Percentiles rank a stretch among this genome's conserved stretches.
Conservation (phyloP, 345 rosid species). For the Salix suchowensis region DNA sequence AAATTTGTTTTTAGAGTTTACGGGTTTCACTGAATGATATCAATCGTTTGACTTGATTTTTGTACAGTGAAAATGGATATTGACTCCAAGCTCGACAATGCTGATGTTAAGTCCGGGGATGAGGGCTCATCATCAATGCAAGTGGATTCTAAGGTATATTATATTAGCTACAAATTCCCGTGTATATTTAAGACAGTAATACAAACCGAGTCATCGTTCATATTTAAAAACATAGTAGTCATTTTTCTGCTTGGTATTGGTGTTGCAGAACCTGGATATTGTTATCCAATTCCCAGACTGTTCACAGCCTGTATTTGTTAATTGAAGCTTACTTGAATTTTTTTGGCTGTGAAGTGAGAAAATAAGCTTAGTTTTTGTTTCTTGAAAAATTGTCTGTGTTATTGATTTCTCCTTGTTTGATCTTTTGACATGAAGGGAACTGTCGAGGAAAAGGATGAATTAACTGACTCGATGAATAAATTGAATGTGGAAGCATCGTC, state of each 20-base stretch:
- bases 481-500: slow-evolving; percentile 35
- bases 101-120: slow-evolving; percentile 30
- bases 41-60: background rate
- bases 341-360: background rate
- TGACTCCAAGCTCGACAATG: slow-evolving; percentile 31
- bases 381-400: background rate
- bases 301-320: background rate
- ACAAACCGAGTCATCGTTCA: background rate
- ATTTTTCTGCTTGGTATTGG: background rate
- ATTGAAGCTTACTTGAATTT: background rate
- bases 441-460: slow-evolving; percentile 42
- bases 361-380: background rate
- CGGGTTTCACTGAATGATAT: background rate
- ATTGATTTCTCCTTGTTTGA: background rate
- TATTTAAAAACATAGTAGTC: background rate
- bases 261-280: background rate
- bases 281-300: background rate
- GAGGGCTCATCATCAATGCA: slow-evolving; percentile 26
- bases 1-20: background rate
- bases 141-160: slow-evolving; percentile 46
- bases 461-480: slow-evolving; percentile 52
- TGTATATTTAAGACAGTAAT: background rate
- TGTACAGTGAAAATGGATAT: slow-evolving; percentile 36
- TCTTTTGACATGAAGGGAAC: slow-evolving; percentile 23
- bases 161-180: background rate